phyloP scores from a whole-genome alignment of 2,329 filamentous ascomycete genomes.

The Ustilaginoidea virens region DNA sequence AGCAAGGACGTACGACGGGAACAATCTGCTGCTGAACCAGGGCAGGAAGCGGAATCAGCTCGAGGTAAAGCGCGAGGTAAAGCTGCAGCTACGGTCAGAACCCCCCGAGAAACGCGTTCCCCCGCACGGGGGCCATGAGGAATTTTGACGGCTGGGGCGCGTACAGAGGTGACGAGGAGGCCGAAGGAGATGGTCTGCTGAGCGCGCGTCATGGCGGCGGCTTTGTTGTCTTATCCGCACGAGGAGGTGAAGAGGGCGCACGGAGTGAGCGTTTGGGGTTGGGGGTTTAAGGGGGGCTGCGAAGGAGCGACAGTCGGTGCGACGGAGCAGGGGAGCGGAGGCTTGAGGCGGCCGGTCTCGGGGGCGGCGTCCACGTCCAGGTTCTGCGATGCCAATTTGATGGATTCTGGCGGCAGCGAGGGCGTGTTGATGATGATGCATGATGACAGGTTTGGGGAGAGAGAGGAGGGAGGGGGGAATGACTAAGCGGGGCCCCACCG shows the following conservation, averaged over 20 bases:
- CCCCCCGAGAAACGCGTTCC: too few species aligned
- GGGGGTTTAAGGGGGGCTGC: conserved; percentile 4
- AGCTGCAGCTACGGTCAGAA: conserved; percentile 42
- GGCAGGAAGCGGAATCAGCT: conserved; percentile 65
- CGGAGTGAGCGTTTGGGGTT: too few species aligned
- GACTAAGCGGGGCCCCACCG: conserved; percentile 5
- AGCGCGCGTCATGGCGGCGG: conserved; percentile 69
- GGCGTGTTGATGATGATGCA: too few species aligned
- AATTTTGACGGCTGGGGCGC: too few species aligned
- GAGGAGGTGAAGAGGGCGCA: background rate
- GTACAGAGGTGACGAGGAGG: conserved; percentile 76
- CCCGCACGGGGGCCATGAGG: too few species aligned
- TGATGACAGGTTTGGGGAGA: too few species aligned
- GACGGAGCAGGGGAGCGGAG: conserved; percentile 4
- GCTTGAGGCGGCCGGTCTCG: background rate
- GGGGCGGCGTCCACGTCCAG: too few species aligned
- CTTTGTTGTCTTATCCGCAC: background rate
- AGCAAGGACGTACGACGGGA: conserved; percentile 55
- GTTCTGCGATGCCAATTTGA: too few species aligned
- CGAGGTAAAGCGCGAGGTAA: conserved; percentile 75
- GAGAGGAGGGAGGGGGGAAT: background rate
- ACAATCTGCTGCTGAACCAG: conserved; percentile 71
- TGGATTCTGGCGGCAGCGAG: background rate
- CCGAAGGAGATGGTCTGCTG: conserved; percentile 82
- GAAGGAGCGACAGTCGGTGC: conserved; percentile 6